Evolutionary conservation across 495 filamentous ascomycete species (phyloP), one percentile per base, ranked within the genome.

Genomic region (Neurospora sp.): DNA sequence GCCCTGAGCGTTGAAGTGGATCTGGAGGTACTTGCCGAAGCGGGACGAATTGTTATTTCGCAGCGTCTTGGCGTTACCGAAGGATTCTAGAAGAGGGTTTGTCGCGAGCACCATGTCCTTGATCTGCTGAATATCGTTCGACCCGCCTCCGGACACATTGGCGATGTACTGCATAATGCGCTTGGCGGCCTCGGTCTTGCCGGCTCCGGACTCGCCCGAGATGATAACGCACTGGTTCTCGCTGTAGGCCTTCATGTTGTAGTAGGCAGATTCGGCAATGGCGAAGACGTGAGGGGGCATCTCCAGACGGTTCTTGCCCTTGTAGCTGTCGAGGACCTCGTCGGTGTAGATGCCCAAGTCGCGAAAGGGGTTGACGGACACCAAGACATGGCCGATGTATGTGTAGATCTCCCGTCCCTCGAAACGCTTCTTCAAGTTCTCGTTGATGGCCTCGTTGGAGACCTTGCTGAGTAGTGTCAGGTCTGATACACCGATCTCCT

Each of bases 201-300:
- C 96, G 12, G 96, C 96, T 73, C 96, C 96, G 9, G 96, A 98
- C 85, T 99, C 96, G 75, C 96, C 96, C 70, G 94, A 98, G 74
- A 99, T 99, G 80, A 99, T 99, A 70, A 99, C 94, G 83, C 96
- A 99, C 79, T 99, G 96, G 83, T 98, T 98, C 74, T 98, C 96
- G 77, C 94, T 95, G 86, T 99, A 98, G 20, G 93, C 94, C 75
- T 98, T 98, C 96, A 99, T 98, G 85, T 99, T 98, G 84, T 98
- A 98, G 84, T 99, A 98, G 69, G 94, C 83, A 4, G 94, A 91
- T 83, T 99, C 96, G 76, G 96, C 96, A 79, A 98, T 94, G 68
- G 93, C 96, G 82, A 97, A 99, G 74, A 99, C 96, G 81, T 99
- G 96, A 9, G 96, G 96, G 22, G 96, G 93, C 82, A 91, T 87